phyloP scores from a whole-genome alignment of 352 stramenopile genomes.

The Phytopythium vexans region DNA sequence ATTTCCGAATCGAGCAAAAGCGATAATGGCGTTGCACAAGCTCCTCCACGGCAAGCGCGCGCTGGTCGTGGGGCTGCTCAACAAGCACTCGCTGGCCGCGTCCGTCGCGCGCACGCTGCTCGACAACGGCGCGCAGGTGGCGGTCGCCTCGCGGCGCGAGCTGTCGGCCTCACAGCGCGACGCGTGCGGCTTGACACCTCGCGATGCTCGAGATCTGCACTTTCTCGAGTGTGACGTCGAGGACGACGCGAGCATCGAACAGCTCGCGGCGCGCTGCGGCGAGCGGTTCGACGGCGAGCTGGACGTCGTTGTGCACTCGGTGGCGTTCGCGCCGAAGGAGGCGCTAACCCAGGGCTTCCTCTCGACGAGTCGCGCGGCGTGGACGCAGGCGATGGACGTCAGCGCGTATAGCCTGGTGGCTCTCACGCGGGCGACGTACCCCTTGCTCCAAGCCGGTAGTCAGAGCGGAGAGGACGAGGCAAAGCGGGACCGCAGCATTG shows the following conservation, averaged over 20 bases:
- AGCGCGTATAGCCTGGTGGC: constrained; percentile 91
- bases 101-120: constrained; percentile 68
- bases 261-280: constrained; percentile 40
- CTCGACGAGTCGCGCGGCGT: constrained; percentile 38
- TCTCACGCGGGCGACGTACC: constrained; percentile 60
- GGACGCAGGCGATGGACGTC: constrained; percentile 76
- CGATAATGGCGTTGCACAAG: constrained; percentile 7
- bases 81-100: constrained; percentile 87
- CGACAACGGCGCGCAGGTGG: constrained; percentile 55
- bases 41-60: constrained; percentile 63
- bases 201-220: constrained; percentile 25
- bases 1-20: constrained; percentile 1
- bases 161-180: constrained; percentile 44
- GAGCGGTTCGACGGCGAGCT: constrained; percentile 55
- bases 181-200: constrained; percentile 45
- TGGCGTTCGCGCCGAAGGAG: constrained; percentile 82
- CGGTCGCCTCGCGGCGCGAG: constrained; percentile 67
- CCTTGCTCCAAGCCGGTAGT: constrained; percentile 30
- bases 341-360: constrained; percentile 70
- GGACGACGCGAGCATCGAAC: constrained; percentile 44
- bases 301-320: constrained; percentile 89
- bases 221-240: constrained; percentile 79
- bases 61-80: constrained; percentile 88
- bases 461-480: constrained; percentile 2
- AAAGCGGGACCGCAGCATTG: constrained; percentile 61